A percentile compares a stretch with the other conserved stretches of the same genome.
Conservation (phyloP, 139 green algal genomes). For the Coelastrella sp. region DNA sequence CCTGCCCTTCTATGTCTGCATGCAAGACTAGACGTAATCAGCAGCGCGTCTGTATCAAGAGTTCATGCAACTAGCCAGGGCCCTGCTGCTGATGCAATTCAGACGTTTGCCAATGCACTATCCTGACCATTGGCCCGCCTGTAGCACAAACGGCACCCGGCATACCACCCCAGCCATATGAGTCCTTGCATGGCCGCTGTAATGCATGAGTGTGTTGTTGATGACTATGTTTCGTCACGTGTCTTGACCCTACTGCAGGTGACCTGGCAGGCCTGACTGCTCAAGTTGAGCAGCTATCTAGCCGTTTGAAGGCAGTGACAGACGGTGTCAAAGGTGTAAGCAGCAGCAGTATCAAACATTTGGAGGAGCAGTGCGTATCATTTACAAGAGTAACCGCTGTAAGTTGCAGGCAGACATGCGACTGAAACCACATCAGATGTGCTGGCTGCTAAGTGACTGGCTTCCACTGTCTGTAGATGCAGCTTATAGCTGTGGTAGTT, state of each 20-base stretch:
- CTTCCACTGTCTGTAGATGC: no score
- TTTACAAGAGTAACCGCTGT: slow-evolving; percentile 5
- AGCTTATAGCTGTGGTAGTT: no score
- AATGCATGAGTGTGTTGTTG: background rate
- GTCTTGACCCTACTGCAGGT: background rate
- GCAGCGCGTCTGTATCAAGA: background rate
- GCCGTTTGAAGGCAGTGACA: background rate
- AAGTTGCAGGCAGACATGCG: background rate
- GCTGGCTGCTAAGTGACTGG: background rate
- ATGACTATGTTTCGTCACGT: background rate
- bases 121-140: no score
- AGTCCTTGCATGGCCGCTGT: no score
- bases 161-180: no score
- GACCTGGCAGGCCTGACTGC: slow-evolving; percentile 4
- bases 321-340: background rate
- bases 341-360: slow-evolving; percentile 6
- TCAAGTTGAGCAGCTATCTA: background rate
- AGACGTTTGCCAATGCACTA: no score
- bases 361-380: slow-evolving; percentile 6
- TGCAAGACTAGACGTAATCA: background rate
- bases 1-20: background rate
- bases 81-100: no score
- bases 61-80: background rate
- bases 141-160: no score
- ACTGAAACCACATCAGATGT: background rate